A percentile compares a stretch with the other conserved stretches of the same genome.
Conservation (phyloP, 176 grass and related monocot genomes). For the Dactylis glomerata region DNA sequence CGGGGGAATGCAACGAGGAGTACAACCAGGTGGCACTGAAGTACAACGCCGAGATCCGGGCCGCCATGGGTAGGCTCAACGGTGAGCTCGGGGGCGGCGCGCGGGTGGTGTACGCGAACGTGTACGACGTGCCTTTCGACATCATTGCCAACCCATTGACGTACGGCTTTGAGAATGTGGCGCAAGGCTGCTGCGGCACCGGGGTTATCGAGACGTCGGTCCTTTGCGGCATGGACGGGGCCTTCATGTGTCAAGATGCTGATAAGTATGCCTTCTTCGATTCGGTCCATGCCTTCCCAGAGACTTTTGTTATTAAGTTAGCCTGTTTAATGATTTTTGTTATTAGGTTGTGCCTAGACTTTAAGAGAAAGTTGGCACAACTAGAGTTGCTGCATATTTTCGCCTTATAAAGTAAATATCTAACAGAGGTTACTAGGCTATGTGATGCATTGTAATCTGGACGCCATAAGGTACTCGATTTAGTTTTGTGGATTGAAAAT, state of each 20-base stretch:
- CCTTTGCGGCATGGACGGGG: slow-evolving; percentile 30
- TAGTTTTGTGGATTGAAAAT: too few species aligned
- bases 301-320: too few species aligned
- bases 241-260: slow-evolving; percentile 37
- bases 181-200: slow-evolving; percentile 56
- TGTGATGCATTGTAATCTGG: too few species aligned
- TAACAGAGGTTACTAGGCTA: too few species aligned
- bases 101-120: slow-evolving; percentile 23
- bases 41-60: slow-evolving; percentile 37
- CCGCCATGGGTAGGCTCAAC: slow-evolving; percentile 26
- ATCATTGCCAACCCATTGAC: slow-evolving; percentile 28
- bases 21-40: slow-evolving; percentile 34
- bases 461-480: too few species aligned
- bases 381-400: too few species aligned
- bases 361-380: too few species aligned
- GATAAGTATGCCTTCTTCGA: slow-evolving; percentile 59
- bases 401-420: too few species aligned
- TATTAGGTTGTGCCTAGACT: too few species aligned
- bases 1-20: slow-evolving; percentile 52
- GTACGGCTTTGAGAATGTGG: slow-evolving; percentile 59
- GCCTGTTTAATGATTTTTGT: too few species aligned
- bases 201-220: slow-evolving; percentile 43
- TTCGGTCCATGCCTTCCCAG: slow-evolving; percentile 46
- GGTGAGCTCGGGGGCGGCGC: slow-evolving; percentile 17
- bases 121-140: slow-evolving; percentile 18